phyloP scores from a whole-genome alignment of 2,329 filamentous ascomycete genomes.

The Talaromyces sp. region DNA sequence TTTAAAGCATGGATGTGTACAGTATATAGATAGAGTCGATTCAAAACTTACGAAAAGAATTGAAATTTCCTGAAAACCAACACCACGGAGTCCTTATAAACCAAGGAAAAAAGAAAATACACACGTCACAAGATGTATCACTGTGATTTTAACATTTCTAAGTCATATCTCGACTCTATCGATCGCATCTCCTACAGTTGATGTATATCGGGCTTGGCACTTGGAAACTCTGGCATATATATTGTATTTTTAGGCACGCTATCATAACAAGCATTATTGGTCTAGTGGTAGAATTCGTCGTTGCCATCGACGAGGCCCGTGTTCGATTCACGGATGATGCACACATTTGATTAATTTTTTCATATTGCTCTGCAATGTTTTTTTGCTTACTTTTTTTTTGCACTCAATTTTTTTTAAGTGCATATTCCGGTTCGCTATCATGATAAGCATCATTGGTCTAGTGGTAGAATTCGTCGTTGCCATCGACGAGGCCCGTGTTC shows the following conservation, averaged over 20 bases:
- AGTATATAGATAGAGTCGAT: no score
- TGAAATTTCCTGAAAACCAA: no score
- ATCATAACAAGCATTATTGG: conserved; percentile 14
- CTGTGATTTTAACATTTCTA: no score
- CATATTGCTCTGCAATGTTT: background rate
- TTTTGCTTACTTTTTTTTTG: background rate
- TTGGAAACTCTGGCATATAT: background rate
- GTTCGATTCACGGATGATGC: conserved; percentile 17
- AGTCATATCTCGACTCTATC: no score
- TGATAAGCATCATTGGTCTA: conserved; percentile 18
- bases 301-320: conserved; percentile 21
- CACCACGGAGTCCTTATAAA: no score
- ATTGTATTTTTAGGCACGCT: background rate
- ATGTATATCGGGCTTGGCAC: background rate
- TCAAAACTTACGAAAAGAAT: no score
- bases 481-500: conserved; percentile 20
- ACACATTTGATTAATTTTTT: background rate
- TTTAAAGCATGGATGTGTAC: background rate
- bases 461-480: conserved; percentile 23
- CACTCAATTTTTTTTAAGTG: no score
- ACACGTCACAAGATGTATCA: no score
- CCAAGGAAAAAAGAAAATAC: no score
- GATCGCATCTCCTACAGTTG: no score
- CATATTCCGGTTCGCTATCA: background rate
- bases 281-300: conserved; percentile 23